Base-by-base conservation (phyloP, 257 asterid genomes). In the Coffea canephora region DNA sequence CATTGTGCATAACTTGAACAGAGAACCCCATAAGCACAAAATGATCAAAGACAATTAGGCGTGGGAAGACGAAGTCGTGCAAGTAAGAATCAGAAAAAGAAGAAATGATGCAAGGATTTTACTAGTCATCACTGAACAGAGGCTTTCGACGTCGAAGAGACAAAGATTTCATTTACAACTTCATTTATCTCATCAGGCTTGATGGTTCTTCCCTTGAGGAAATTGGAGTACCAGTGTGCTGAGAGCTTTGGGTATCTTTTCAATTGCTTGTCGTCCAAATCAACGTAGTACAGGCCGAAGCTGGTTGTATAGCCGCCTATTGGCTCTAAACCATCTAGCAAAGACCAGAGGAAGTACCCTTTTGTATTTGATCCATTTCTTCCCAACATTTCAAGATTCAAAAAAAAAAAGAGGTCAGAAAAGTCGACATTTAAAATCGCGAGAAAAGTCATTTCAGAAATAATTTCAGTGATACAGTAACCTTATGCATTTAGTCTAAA, bases 241-340 rank as follows among this genome's bases (percentile, higher is more conserved):
- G 96, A 91, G 48, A 78, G 83, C 73, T 88, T 91, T 15, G 76
- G 89, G 62, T 87, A 85, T 78, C 92, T 76, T 31, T 1, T 84
- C 14, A 85, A 54, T 18, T 90, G 76, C 62, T 86, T 70, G 80
- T 88, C 94, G 8, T 89, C 88, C 81, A 90, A 83, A 87, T 39
- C 43, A 4, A 39, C 43, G 4, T 39, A 39, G 43, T 79, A 89
- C 65, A 88, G 52, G 3, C 94, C 94, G 36, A 54, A 91, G 8
- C 86, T 77, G 11, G 67, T 3, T 8, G 13, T 39, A 77, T 82
- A 90, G 11, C 90, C 90, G 41, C 25, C 74, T 74, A 90, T 54
- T 70, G 90, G 8, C 84, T 91, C 95, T 16, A 89, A 77, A 52
- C 91, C 88, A 36, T 91, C 97, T 55, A 90, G 78, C 85, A 91